A percentile compares a stretch with the other conserved stretches of the same genome.
Evolutionary conservation across 768 basidiomycete genomes (phyloP).

Genomic region (Kwoniella sp.): DNA sequence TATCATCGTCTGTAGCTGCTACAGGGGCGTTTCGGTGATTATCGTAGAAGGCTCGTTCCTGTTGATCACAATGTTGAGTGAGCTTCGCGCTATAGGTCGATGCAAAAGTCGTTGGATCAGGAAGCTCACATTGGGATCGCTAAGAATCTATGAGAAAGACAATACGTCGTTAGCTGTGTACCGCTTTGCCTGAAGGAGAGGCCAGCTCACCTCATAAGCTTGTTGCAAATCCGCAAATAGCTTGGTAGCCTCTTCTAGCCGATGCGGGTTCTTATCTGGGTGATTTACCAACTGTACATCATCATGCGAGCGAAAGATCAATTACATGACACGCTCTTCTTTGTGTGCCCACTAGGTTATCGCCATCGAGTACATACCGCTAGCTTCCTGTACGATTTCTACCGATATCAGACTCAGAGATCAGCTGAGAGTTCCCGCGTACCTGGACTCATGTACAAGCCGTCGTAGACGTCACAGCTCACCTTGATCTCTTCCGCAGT

Average conservation of each 20-base stretch:
- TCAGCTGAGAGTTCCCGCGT: neutral
- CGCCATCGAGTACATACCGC: no score
- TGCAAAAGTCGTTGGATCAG: neutral
- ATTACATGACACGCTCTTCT: no score
- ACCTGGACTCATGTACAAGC: no score
- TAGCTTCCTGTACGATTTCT: constrained; percentile 81
- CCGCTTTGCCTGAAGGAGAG: neutral
- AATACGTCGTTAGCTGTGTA: neutral
- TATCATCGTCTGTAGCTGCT: constrained; percentile 80
- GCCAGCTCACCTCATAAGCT: constrained; percentile 79
- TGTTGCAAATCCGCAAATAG: constrained; percentile 87
- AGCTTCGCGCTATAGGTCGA: neutral
- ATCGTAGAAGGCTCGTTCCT: constrained; percentile 99
- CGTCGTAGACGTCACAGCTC: constrained; percentile 32
- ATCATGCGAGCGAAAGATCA: no score
- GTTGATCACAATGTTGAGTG: constrained; percentile 7
- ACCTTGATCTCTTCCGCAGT: constrained; percentile 88
- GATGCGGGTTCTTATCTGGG: constrained; percentile 70
- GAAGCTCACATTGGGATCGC: constrained; percentile 82
- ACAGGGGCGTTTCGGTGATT: constrained; percentile 77
- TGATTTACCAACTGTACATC: constrained; percentile 53
- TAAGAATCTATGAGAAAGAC: constrained; percentile 66
- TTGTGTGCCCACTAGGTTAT: no score
- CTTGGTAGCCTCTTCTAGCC: constrained; percentile 81
- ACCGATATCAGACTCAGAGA: neutral